Evolutionary conservation across 805 yeast genomes (phyloP).

Genomic region (Saturnispora serradocipensis): DNA sequence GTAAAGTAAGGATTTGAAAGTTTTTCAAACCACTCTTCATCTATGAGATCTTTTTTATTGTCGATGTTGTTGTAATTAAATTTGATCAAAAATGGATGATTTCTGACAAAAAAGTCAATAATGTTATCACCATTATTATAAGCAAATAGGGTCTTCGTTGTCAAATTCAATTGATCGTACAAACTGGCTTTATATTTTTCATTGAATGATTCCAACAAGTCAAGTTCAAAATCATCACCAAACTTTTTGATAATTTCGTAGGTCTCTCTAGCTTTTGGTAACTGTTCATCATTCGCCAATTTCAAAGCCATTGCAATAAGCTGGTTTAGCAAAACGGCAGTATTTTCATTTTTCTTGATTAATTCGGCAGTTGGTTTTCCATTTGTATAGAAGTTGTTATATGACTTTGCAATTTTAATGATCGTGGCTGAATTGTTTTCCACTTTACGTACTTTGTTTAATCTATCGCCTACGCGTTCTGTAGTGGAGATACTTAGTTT

Average conservation of each 20-base stretch:
- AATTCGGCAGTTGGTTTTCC: constrained; percentile 46
- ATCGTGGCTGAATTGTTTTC: constrained; percentile 67
- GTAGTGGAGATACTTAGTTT: constrained; percentile 46
- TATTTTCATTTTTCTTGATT: constrained; percentile 29
- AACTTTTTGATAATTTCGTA: constrained; percentile 50
- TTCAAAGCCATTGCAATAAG: constrained; percentile 56
- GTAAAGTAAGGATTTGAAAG: constrained; percentile 52
- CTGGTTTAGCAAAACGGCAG: constrained; percentile 64
- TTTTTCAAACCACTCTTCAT: constrained; percentile 41
- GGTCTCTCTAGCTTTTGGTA: constrained; percentile 32
- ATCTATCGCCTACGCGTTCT: constrained; percentile 59
- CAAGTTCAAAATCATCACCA: constrained; percentile 69
- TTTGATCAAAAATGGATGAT: constrained; percentile 56
- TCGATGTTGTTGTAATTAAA: constrained; percentile 19
- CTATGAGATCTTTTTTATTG: not conserved
- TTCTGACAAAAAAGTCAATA: constrained; percentile 71
- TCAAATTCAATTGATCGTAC: constrained; percentile 61
- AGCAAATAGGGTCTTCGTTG: constrained; percentile 63
- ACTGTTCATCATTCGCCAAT: constrained; percentile 41
- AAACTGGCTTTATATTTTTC: constrained; percentile 64
- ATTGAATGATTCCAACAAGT: constrained; percentile 60
- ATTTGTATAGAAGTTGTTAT: constrained; percentile 62
- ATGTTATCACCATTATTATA: constrained; percentile 83
- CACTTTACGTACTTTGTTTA: constrained; percentile 59
- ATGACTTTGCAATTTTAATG: constrained; percentile 64